Conservation (phyloP, 805 yeast genomes). For the Candida oleophila region DNA sequence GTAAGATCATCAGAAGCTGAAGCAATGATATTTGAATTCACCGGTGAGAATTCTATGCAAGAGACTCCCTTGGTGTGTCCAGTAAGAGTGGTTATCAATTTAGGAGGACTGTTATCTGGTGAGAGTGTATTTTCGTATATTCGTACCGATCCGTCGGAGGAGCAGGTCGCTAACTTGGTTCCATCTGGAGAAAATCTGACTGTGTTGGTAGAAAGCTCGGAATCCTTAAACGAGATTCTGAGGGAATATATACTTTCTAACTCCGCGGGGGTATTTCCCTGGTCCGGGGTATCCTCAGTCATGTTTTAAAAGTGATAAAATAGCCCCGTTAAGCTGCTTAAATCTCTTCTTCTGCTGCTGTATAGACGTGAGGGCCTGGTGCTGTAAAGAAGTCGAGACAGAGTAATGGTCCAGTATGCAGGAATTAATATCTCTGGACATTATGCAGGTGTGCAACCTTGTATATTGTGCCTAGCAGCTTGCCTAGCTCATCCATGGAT, state of each 20-base stretch:
- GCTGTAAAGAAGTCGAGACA: too few relatives aligned
- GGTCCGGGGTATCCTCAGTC: background rate
- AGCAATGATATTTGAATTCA: slow-evolving; percentile 66
- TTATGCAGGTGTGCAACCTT: too few relatives aligned
- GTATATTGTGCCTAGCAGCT: too few relatives aligned
- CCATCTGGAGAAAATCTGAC: slow-evolving; percentile 70
- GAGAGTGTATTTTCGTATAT: background rate
- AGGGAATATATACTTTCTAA: background rate
- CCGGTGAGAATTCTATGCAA: slow-evolving; percentile 74
- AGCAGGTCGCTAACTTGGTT: slow-evolving; percentile 83
- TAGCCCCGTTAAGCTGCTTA: too few relatives aligned
- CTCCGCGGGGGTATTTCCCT: background rate
- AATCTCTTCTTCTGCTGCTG: too few relatives aligned
- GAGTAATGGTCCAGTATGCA: too few relatives aligned
- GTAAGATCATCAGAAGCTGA: slow-evolving; percentile 86
- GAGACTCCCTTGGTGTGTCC: slow-evolving; percentile 77
- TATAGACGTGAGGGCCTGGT: too few relatives aligned
- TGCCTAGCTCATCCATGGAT: too few relatives aligned
- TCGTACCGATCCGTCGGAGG: slow-evolving; percentile 74
- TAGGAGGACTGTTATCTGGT: background rate
- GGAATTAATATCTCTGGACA: too few relatives aligned
- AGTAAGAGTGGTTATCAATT: background rate
- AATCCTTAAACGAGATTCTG: background rate
- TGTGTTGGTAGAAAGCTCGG: background rate
- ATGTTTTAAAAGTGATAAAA: too few relatives aligned